Base-by-base conservation (phyloP, 805 yeast genomes). In the Cyberlindnera euphorbiae region DNA sequence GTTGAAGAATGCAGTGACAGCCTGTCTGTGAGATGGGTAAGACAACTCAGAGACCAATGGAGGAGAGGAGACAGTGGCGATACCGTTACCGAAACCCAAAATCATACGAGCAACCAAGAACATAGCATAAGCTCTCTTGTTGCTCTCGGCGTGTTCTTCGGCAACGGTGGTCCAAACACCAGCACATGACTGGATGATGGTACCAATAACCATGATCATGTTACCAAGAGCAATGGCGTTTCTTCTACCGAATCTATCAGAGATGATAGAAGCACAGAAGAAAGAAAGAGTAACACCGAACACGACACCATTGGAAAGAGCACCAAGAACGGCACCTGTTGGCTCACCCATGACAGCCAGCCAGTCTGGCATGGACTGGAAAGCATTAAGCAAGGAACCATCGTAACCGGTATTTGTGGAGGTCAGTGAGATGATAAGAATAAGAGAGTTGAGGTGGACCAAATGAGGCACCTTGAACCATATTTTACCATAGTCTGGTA, bases 31-130 rank as follows among this genome's bases (percentile, higher is more conserved):
- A 10, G 67, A 48, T 22, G 80, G 79, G 46, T 59, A 73, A 2
- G 78, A 56, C 22, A 73, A 47, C 52, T 75, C 82, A 4, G 78
- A 64, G 32, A 74, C 61, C 49, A 72, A 57, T n/a, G 72, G 46
- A n/a, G 79, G 76, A 17, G 75, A 60, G 12, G 73, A 57, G 28
- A 66, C 67, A 26, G 60, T 56, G 16, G 71, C 63, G 33, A 70
- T 44, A 45, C 64, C 63, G 26, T 59, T 58, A 26, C 78, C 79
- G 29, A 67, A 44, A 45, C 80, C 80, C 33, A 73, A 42, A 27
- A 75, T 47, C 32, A 74, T 53, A 61, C 81, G 65, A 0, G 50
- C 50, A 28, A 42, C 42, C 12, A 48, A 26, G 41, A 48, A 48
- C 41, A 39, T 42, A 25, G 37, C 46, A 30, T 42, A 47, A 3